Base-by-base conservation (phyloP, 164 flowering plant genomes). In the Dillenia suffruticosa region DNA sequence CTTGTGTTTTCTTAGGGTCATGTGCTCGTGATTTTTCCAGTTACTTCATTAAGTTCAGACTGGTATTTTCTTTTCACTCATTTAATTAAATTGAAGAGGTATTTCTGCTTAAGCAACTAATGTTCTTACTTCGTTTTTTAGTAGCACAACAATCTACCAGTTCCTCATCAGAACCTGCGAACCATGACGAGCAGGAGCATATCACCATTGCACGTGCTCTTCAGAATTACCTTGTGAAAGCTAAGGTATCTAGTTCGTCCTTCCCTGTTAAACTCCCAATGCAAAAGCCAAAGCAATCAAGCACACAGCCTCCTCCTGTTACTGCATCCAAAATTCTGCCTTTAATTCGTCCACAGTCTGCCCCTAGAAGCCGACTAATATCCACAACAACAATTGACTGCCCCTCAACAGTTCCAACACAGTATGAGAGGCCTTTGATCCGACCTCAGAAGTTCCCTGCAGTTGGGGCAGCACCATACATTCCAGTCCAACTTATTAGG, bases 241-340 rank as follows among this genome's bases (percentile, higher is more conserved):
- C 87, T 70, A 85, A 79, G 76, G 70, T 82, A 15, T 70, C 81
- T 43, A 71, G 57, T 54, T 62, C 79, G 9, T 82, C 81, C 47
- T 86, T 89, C 59, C 77, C 81, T 9, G 82, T 62, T 69, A 85
- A 77, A 50, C 83, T 86, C 56, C 77, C 80, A 0, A 48, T 76
- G 53, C 87, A 76, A 44, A 69, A 59, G 49, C 75, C 65, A n/a
- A 84, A 86, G 58, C 81, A 91, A 48, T 73, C 89, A 45, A 77
- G 79, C 64, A 74, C 89, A 44, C 92, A 87, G 51, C 85, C 70
- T 54, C 79, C 79, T 11, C 71, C 82, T 50, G 65, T 73, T 16
- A 58, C 86, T n/a, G 79, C 87, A 24, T 94, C 99, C 12, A 90
- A 76, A 76, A 86, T 94, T 55, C 93, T 94, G 13, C 96, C 96